phyloP scores from a whole-genome alignment of 2,329 filamentous ascomycete genomes.

The Hirsutella minnesotensis region DNA sequence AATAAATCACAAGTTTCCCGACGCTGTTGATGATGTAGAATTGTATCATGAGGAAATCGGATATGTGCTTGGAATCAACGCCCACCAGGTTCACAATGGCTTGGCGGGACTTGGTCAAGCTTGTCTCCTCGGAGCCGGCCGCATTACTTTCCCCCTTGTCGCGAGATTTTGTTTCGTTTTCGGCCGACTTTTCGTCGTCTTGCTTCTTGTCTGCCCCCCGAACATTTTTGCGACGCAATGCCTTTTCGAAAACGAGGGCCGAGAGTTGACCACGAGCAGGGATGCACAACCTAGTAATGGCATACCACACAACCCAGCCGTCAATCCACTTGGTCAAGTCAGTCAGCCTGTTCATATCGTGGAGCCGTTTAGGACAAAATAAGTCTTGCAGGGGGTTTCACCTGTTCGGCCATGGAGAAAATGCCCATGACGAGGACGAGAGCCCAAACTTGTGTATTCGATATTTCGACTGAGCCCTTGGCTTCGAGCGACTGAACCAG shows the following conservation, averaged over 20 bases:
- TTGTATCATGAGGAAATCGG: constrained; percentile 56
- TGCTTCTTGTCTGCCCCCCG: constrained; percentile 37
- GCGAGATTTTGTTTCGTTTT: no score
- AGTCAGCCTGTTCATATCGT: neutral
- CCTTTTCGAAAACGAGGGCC: constrained; percentile 64
- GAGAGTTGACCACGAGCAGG: constrained; percentile 60
- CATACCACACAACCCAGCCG: constrained; percentile 54
- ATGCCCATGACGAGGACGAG: constrained; percentile 55
- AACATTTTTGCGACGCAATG: constrained; percentile 65
- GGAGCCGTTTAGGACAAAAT: neutral
- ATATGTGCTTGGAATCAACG: constrained; percentile 59
- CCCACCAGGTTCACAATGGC: constrained; percentile 67
- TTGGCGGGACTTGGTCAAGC: constrained; percentile 43
- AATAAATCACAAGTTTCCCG: constrained; percentile 53
- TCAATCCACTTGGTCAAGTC: constrained; percentile 39
- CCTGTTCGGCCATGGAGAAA: constrained; percentile 41
- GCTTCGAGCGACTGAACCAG: constrained; percentile 54
- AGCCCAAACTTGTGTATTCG: constrained; percentile 47
- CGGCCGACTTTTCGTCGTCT: constrained; percentile 8
- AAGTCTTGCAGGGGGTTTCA: constrained; percentile 8
- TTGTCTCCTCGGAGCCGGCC: constrained; percentile 40
- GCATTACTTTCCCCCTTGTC: neutral
- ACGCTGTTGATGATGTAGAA: constrained; percentile 51
- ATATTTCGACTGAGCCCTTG: constrained; percentile 29
- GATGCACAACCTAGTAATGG: constrained; percentile 48